Conservation (phyloP, 108 stramenopile genomes). For the Thalassiosira profunda region DNA sequence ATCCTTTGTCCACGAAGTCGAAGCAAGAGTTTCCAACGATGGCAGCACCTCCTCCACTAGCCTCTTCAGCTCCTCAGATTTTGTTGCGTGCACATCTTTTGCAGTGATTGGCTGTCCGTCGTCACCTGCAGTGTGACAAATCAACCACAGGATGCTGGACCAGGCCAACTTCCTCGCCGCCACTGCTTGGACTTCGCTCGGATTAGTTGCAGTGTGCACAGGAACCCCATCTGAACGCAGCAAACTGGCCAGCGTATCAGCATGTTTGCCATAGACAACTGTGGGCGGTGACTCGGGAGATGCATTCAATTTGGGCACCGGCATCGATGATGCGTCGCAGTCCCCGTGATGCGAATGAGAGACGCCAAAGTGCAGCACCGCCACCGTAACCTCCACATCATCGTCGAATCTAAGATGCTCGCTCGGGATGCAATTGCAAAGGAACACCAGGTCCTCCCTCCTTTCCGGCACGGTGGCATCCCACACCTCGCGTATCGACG, state of each 20-base stretch:
- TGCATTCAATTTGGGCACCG: conserved; percentile 52
- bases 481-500: conserved; percentile 49
- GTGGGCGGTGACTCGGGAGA: conserved; percentile 54
- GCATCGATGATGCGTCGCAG: background rate
- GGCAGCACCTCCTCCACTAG: conserved; percentile 68
- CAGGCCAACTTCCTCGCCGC: conserved; percentile 65
- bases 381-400: conserved; percentile 22
- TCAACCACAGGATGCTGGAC: conserved; percentile 70
- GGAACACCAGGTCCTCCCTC: conserved; percentile 64
- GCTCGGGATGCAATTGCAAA: conserved; percentile 62
- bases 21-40: conserved; percentile 20
- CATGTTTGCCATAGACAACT: conserved; percentile 69
- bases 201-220: conserved; percentile 27
- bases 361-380: conserved; percentile 36
- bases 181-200: conserved; percentile 14
- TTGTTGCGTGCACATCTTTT: conserved; percentile 47
- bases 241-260: conserved; percentile 25
- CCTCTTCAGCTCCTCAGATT: conserved; percentile 28
- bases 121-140: conserved; percentile 47
- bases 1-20: conserved; percentile 4
- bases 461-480: conserved; percentile 47
- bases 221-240: conserved; percentile 47
- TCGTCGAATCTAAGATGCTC: conserved; percentile 21
- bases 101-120: conserved; percentile 42
- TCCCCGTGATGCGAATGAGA: background rate